Evolutionary conservation across 2,329 filamentous ascomycete species (phyloP).

Genomic region (Aureobasidium sp.): DNA sequence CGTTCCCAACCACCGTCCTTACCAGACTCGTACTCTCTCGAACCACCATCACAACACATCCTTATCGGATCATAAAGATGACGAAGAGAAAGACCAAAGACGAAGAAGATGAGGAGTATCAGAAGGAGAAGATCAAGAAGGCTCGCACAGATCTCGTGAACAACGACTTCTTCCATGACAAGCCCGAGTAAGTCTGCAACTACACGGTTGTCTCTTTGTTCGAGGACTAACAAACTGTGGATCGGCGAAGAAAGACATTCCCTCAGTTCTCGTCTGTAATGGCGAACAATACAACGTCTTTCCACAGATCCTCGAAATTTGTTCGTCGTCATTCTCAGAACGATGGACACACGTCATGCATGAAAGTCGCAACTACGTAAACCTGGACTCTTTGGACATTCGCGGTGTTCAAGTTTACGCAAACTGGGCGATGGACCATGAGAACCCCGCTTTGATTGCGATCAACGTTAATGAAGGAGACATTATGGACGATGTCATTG

Average conservation of each 20-base stretch:
- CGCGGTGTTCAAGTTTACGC: not conserved
- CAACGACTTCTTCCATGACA: slow-evolving; percentile 3
- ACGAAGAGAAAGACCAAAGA: not conserved
- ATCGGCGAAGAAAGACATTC: not conserved
- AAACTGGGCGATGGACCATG: not conserved
- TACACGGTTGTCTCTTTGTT: no score
- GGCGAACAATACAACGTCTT: not conserved
- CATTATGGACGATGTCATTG: not conserved
- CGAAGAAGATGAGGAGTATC: not conserved
- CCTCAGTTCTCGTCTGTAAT: not conserved
- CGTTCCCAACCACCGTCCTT: not conserved
- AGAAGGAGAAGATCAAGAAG: not conserved
- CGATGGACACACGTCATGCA: not conserved
- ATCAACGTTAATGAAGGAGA: not conserved
- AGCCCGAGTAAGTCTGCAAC: not conserved
- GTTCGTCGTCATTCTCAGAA: not conserved
- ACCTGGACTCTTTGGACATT: not conserved
- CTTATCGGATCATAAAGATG: not conserved
- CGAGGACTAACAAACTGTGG: not conserved
- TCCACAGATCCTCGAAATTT: not conserved
- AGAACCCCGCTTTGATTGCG: not conserved
- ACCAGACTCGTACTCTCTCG: not conserved
- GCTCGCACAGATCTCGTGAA: not conserved
- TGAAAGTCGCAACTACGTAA: not conserved
- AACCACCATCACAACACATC: not conserved